Base-by-base conservation (phyloP, 2,329 filamentous ascomycete genomes). In the Xylaria sp. region DNA sequence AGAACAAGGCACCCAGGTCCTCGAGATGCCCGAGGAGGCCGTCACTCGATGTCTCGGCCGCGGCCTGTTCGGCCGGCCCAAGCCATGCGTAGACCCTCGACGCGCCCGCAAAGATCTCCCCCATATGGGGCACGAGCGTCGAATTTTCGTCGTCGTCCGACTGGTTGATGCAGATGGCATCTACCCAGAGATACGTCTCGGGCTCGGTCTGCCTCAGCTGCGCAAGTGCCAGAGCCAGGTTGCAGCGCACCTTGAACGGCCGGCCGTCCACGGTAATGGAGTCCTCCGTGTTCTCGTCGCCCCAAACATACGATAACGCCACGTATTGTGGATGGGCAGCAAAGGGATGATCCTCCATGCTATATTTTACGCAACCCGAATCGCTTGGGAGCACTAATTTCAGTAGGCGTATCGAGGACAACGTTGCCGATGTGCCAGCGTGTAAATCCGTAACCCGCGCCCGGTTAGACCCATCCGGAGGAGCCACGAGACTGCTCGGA, bases 141-240 rank as follows among this genome's bases (percentile, higher is more conserved):
- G 56, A 52, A 26, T 55, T 58, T 18, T 58, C 56, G 17, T 41
- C 18, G 4, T 55, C 48, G 7, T 52, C 52, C 26, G 46, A 38
- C n/a, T 58, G 56, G 11, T 58, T 55, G 19, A 55, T 58, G 38
- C 55, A 55, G 18, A 58, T 44, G 4, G 44, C 37, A 24, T 55
- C 56, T n/a, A 38, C 48, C 48, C 52, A 58, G 1, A 58, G 6
- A 18, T 56, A 52, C 1, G 8, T 38, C 4, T 26, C 26, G 1
- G 48, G 41, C 18, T 55, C 45, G n/a, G 37, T 49, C 8, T 40
- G 20, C 18, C 18, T 16, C 39, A 52, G 41, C 11, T 39, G 48
- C 2, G 42, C 37, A 11, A 58, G 39, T 13, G 56, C 56, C 16
- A 39, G 44, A 13, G n/a, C 34, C 1, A 58, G 42, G 21, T 50